These are phyloP conservation scores for Irpex rosettiformis DNA, from an alignment of 1,284 basidiomycete species.

Conservation along the genomic window DNA sequence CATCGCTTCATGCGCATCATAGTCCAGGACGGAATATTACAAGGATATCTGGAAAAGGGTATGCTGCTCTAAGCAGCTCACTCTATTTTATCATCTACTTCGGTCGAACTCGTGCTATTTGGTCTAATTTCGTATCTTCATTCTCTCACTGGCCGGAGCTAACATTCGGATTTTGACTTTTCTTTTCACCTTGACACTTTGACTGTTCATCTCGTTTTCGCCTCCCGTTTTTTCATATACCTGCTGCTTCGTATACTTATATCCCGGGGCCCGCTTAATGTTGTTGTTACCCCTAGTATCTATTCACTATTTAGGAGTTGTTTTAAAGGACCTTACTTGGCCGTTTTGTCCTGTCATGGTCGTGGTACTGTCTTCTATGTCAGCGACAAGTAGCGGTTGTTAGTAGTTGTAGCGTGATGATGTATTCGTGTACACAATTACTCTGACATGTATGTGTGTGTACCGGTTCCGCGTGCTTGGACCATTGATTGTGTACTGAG, in stretches of 20 bases:
- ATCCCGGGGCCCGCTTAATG: not conserved
- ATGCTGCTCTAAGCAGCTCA: slow-evolving; percentile 18
- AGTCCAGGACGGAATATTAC: slow-evolving; percentile 58
- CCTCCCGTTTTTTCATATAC: too few species aligned
- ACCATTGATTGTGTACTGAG: too few species aligned
- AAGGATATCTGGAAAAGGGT: slow-evolving; percentile 42
- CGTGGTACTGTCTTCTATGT: too few species aligned
- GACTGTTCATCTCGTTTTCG: too few species aligned
- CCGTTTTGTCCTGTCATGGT: too few species aligned
- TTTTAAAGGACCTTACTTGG: not conserved
- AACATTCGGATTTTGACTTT: not conserved
- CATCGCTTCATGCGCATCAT: not conserved
- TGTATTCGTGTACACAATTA: not conserved
- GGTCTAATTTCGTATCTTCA: not conserved
- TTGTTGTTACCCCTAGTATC: not conserved
- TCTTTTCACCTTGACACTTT: not conserved
- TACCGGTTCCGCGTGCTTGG: too few species aligned
- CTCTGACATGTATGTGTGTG: too few species aligned
- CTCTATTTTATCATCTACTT: not conserved
- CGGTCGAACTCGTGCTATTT: too few species aligned
- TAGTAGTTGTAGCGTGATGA: not conserved
- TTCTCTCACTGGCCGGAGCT: not conserved
- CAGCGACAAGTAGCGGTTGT: not conserved
- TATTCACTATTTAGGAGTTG: not conserved
- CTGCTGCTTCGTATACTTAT: not conserved